These are phyloP conservation scores for Aciculosporium take DNA, from an alignment of 2,329 filamentous ascomycete genomes.

Conservation along the genomic window DNA sequence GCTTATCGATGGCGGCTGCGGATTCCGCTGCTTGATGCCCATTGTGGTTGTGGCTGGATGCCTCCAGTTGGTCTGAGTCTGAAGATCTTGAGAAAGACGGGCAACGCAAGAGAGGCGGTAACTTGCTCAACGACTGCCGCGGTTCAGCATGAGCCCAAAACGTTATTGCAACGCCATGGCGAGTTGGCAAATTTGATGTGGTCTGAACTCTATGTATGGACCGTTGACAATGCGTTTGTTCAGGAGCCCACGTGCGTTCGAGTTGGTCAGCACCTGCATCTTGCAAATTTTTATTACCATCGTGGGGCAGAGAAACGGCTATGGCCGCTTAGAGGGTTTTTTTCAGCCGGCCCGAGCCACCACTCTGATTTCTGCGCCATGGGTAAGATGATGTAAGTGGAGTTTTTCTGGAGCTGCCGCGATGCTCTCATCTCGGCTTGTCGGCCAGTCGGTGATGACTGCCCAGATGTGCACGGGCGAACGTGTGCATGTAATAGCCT, in stretches of 20 bases:
- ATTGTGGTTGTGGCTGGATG: neutral
- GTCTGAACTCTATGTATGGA: neutral
- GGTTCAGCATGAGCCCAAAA: neutral
- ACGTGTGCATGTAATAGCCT: no score
- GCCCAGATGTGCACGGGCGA: no score
- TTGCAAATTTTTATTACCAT: conserved; percentile 4
- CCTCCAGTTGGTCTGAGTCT: no score
- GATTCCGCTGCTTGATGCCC: neutral
- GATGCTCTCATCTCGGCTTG: no score
- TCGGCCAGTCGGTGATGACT: no score
- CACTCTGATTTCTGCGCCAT: no score
- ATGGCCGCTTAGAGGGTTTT: neutral
- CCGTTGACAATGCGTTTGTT: neutral
- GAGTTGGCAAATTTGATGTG: neutral
- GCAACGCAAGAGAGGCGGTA: neutral
- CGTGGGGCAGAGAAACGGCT: conserved; percentile 2
- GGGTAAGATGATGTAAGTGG: no score
- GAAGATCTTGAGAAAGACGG: no score
- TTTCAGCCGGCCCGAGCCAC: neutral
- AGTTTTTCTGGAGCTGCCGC: no score
- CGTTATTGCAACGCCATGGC: conserved; percentile 1
- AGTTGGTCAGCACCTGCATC: conserved; percentile 4
- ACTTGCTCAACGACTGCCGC: neutral
- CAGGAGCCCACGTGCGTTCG: conserved; percentile 5
- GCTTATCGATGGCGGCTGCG: conserved; percentile 1